Evolutionary conservation across 2,329 filamentous ascomycete genomes (phyloP), one percentile per base, ranked within the genome.

Genomic region (Fusarium bactridioides): DNA sequence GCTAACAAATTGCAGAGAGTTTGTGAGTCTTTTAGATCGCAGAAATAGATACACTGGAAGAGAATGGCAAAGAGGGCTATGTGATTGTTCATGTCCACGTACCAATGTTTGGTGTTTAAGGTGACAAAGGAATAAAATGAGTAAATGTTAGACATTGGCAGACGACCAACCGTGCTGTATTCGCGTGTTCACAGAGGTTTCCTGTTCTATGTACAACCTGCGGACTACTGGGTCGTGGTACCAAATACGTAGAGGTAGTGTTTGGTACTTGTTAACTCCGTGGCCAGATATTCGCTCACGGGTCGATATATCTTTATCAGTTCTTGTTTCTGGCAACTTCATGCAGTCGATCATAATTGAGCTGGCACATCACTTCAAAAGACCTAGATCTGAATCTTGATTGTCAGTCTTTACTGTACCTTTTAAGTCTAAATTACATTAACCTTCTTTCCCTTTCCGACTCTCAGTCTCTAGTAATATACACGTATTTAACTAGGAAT

Each of bases 11-110:
- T 23, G 10, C 10, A 71, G 69, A 61, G 60, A 25, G 60, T 72
- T 31, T 72, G 69, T 31, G 59, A 69, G 31, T 56, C 69, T 0
- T 19, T 64, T 12, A 63, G 48, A 9, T 54, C 51, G 15, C 33
- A 64, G 40, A 71, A 71, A 51, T 61, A 51, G 57, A 44, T 70
- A 33, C 25, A 67, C 10, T 70, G 68, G 69, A 72, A 48, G 33
- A 51, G 57, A 27, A 51, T 50, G 55, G 41, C n/a, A 8, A 58
- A 35, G 23, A 27, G 23, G 23, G 4, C 11, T 10, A 25, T 35
- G 40, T 57, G 40, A 57, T 4, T 2, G 9, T 7, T 10, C 23
- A 45, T 25, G 11, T 19, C 8, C 29, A 19, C 19, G 19, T 27
- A 29, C 8, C 16, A 16, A 6, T 5, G 11, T 3, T 23, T 11